phyloP scores from a whole-genome alignment of 768 basidiomycete species.

The Dacryopinax spathularia region DNA sequence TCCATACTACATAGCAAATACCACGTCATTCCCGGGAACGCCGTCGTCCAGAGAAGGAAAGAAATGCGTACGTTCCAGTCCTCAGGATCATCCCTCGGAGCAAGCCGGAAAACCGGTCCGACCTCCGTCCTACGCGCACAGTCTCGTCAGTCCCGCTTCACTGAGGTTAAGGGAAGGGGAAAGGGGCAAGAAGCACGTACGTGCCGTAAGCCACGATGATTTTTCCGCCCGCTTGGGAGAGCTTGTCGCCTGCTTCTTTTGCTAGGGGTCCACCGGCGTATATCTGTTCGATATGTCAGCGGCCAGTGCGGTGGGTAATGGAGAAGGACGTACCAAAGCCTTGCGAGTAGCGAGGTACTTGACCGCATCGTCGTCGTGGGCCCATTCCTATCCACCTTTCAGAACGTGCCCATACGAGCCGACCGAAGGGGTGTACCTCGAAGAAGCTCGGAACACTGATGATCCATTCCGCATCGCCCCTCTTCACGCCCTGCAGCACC shows the following conservation, averaged over 20 bases:
- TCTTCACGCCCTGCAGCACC: slow-evolving; percentile 19
- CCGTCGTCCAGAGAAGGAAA: too few species aligned
- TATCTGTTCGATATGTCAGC: too few species aligned
- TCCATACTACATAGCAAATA: not conserved
- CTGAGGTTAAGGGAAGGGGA: not conserved
- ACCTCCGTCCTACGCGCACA: not conserved
- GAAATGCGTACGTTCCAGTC: not conserved
- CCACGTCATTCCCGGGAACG: too few species aligned
- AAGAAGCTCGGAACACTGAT: slow-evolving; percentile 24
- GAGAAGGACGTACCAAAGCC: slow-evolving; percentile 14
- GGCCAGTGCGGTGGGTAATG: not conserved
- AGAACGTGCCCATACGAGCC: not conserved
- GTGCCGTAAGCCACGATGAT: slow-evolving; percentile 10
- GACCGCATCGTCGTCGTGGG: slow-evolving; percentile 13
- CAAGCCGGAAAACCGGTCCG: not conserved
- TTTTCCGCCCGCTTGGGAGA: slow-evolving; percentile 16
- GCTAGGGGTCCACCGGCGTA: slow-evolving; percentile 22
- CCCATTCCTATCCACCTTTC: slow-evolving; percentile 15
- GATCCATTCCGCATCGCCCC: slow-evolving; percentile 15
- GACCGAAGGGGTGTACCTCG: slow-evolving; percentile 16
- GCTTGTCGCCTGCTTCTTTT: slow-evolving; percentile 17
- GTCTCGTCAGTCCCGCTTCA: not conserved
- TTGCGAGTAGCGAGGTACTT: slow-evolving; percentile 15
- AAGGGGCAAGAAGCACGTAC: not conserved
- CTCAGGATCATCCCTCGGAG: not conserved